Percentiles rank a stretch among this genome's conserved stretches.
These are phyloP conservation scores for Tetrapisispora taiwanensis DNA, from an alignment of 805 yeast species.

Conservation along the genomic window DNA sequence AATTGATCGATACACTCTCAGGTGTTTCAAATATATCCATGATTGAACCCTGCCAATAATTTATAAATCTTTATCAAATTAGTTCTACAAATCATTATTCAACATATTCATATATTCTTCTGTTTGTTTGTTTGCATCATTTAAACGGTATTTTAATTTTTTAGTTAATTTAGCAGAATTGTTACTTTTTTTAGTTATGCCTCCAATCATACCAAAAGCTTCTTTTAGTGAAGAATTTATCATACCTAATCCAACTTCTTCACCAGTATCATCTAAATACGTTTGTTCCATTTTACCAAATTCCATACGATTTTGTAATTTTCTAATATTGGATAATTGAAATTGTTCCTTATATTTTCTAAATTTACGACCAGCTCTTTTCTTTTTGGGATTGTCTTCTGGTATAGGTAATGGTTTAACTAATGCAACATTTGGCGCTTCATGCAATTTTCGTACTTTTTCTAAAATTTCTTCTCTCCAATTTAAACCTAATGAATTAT, in stretches of 20 bases:
- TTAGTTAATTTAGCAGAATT: conserved; percentile 54
- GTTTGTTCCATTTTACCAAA: conserved; percentile 70
- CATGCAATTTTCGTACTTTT: conserved; percentile 59
- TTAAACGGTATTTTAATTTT: conserved; percentile 43
- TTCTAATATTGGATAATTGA: conserved; percentile 69
- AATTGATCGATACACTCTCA: too few species aligned
- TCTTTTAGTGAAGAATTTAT: conserved; percentile 23
- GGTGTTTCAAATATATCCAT: too few species aligned
- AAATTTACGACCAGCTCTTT: conserved; percentile 75
- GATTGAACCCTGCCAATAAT: too few species aligned
- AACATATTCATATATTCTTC: conserved; percentile 8
- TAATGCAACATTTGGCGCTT: conserved; percentile 65
- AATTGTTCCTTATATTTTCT: conserved; percentile 74
- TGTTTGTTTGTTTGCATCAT: conserved; percentile 16
- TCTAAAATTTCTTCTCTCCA: conserved; percentile 51
- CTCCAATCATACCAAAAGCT: conserved; percentile 16
- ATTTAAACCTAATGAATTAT: conserved; percentile 46
- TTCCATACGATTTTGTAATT: conserved; percentile 73
- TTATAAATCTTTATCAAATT: too few species aligned
- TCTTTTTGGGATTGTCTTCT: conserved; percentile 62
- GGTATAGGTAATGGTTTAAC: conserved; percentile 70
- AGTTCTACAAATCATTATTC: neutral
- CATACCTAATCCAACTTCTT: conserved; percentile 79
- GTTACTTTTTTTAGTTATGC: conserved; percentile 30
- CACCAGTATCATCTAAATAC: conserved; percentile 56